These are phyloP conservation scores for Colletotrichum limetticola DNA, from an alignment of 2,329 filamentous ascomycete genomes.

Conservation along the genomic window DNA sequence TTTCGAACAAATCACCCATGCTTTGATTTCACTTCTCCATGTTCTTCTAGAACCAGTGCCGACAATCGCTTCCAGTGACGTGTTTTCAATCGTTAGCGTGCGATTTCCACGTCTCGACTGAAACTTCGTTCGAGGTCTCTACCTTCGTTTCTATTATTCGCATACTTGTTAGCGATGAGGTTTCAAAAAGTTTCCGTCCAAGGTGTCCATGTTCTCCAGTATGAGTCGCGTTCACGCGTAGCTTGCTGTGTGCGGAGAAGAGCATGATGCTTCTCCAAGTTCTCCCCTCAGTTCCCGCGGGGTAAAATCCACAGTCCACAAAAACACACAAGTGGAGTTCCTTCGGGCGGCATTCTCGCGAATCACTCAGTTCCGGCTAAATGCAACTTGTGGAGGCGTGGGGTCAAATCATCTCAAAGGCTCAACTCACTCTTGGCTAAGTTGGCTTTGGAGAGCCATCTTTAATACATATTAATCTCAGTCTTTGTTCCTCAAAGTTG, in stretches of 20 bases:
- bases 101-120: not conserved
- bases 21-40: too few species aligned
- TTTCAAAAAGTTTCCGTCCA: not conserved
- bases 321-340: slow-evolving; percentile 13
- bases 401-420: not conserved
- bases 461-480: not conserved
- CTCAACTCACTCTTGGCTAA: not conserved
- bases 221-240: not conserved
- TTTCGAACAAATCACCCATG: too few species aligned
- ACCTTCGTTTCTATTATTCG: not conserved
- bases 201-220: not conserved
- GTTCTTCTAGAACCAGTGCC: too few species aligned
- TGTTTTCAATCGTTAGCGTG: not conserved
- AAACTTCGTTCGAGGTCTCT: not conserved
- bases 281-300: slow-evolving; percentile 19
- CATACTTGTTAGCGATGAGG: not conserved
- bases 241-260: not conserved
- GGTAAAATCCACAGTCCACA: slow-evolving; percentile 7
- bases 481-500: not conserved
- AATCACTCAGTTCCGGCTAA: slow-evolving; percentile 32
- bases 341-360: slow-evolving; percentile 19
- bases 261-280: not conserved
- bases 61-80: too few species aligned
- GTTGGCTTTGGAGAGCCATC: not conserved
- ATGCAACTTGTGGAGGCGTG: slow-evolving; percentile 32